Percentiles rank a stretch among this genome's conserved stretches.
Conservation (phyloP, 2,329 filamentous ascomycete genomes). For the Exophiala dermatitidis region DNA sequence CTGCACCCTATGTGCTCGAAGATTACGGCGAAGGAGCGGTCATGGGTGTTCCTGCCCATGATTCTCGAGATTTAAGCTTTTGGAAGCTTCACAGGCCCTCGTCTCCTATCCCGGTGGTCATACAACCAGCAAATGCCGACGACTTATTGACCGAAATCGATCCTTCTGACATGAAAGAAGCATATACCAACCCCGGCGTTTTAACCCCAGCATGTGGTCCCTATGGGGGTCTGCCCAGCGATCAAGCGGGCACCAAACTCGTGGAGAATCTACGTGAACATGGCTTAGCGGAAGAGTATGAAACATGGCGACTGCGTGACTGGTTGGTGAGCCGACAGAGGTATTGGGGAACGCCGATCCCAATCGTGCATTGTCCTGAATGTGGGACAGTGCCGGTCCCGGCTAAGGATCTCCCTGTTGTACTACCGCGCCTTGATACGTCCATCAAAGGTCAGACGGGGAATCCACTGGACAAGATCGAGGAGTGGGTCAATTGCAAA, state of each 20-base stretch:
- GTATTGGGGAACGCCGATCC: constrained; percentile 88
- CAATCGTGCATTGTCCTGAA: constrained; percentile 69
- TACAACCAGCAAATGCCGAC: constrained; percentile 41
- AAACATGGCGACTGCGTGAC: constrained; percentile 75
- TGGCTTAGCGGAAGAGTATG: constrained; percentile 54
- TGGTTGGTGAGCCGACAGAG: constrained; percentile 89
- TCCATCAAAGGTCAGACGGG: constrained; percentile 62
- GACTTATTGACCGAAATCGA: constrained; percentile 21
- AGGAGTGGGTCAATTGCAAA: constrained; percentile 65
- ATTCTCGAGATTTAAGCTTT: constrained; percentile 69
- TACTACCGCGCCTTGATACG: constrained; percentile 60
- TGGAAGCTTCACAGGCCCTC: constrained; percentile 62
- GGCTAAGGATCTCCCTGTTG: constrained; percentile 65
- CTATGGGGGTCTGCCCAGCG: constrained; percentile 58
- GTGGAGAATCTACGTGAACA: constrained; percentile 44
- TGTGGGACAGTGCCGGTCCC: constrained; percentile 78
- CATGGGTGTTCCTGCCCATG: constrained; percentile 87
- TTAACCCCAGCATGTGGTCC: constrained; percentile 60
- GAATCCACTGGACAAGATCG: constrained; percentile 66
- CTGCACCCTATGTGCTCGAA: constrained; percentile 75
- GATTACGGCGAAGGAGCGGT: constrained; percentile 83
- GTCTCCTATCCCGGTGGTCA: constrained; percentile 56
- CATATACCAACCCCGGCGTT: constrained; percentile 59
- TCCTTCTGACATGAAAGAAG: constrained; percentile 37
- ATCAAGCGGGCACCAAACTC: constrained; percentile 55